Percentiles rank a stretch among this genome's conserved stretches.
These are phyloP conservation scores for Phalaenopsis equestris DNA, from an alignment of 106 monocot species.

Conservation along the genomic window DNA sequence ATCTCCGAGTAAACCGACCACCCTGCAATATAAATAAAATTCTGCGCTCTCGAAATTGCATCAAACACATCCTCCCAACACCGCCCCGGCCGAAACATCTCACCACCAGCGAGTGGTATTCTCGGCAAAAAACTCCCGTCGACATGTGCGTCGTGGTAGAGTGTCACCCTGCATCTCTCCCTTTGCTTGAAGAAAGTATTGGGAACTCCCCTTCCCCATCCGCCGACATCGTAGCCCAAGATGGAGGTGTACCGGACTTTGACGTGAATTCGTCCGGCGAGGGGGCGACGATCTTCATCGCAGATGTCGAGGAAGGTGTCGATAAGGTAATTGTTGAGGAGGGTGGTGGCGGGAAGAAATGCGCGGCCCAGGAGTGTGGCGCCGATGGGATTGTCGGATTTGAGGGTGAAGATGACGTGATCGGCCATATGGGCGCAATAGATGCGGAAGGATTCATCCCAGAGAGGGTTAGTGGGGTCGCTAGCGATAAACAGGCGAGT, in stretches of 20 bases:
- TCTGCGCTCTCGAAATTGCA: slow-evolving; percentile 23
- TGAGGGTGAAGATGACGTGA: slow-evolving; percentile 21
- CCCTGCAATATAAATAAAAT: slow-evolving; percentile 34
- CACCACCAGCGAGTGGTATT: slow-evolving; percentile 2
- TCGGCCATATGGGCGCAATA: slow-evolving; percentile 16
- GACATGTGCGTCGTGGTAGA: slow-evolving; percentile 15
- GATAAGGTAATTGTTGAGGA: not conserved
- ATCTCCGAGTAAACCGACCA: slow-evolving; percentile 44
- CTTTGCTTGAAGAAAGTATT: slow-evolving; percentile 18
- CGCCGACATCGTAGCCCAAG: not conserved
- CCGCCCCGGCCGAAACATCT: slow-evolving; percentile 10
- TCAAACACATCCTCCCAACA: slow-evolving; percentile 45
- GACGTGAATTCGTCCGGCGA: slow-evolving; percentile 6
- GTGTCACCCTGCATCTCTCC: slow-evolving; percentile 12
- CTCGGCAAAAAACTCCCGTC: slow-evolving; percentile 3
- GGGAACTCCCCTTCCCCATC: slow-evolving; percentile 14
- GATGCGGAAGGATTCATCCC: slow-evolving; percentile 22
- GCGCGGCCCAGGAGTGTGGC: slow-evolving; percentile 15
- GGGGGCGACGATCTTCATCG: not conserved
- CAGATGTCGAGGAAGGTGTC: slow-evolving; percentile 11
- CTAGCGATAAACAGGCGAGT: slow-evolving; percentile 10
- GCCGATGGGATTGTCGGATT: slow-evolving; percentile 12
- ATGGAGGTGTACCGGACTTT: not conserved
- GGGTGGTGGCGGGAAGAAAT: not conserved
- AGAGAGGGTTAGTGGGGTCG: slow-evolving; percentile 10